phyloP scores from a whole-genome alignment of 108 stramenopile genomes.

The Chaetoceros muelleri region DNA sequence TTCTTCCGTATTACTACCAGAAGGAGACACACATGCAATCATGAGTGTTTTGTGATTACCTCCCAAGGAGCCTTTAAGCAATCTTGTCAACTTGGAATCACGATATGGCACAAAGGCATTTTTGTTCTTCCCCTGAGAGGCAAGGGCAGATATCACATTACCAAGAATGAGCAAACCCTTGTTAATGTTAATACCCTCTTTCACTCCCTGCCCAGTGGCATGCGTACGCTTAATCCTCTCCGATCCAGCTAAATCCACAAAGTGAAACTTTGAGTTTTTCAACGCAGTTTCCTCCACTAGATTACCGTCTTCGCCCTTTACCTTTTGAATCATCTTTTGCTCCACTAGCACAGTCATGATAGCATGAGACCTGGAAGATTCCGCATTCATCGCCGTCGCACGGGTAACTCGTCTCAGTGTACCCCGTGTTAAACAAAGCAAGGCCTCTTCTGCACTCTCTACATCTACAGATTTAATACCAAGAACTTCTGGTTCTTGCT shows the following conservation, averaged over 20 bases:
- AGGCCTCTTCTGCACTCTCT: conserved; percentile 67
- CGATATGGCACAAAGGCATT: conserved; percentile 89
- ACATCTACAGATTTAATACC: conserved; percentile 74
- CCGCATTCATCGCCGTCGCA: conserved; percentile 86
- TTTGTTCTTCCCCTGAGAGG: conserved; percentile 54
- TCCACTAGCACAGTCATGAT: conserved; percentile 80
- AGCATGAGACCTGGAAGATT: conserved; percentile 73
- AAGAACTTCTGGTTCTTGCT: conserved; percentile 69
- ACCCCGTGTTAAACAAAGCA: conserved; percentile 69
- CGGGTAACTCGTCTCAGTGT: conserved; percentile 80
- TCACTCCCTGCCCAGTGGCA: conserved; percentile 71
- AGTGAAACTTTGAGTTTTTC: conserved; percentile 54
- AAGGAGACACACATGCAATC: conserved; percentile 90
- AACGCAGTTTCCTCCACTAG: neutral
- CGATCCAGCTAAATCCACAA: conserved; percentile 89
- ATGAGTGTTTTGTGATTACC: conserved; percentile 98
- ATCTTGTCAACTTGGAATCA: conserved; percentile 89
- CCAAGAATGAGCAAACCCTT: conserved; percentile 91
- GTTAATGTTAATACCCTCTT: conserved; percentile 97
- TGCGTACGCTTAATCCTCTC: conserved; percentile 78
- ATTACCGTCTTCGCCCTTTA: conserved; percentile 9
- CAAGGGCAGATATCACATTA: conserved; percentile 94
- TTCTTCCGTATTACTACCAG: conserved; percentile 76
- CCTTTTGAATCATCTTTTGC: conserved; percentile 29
- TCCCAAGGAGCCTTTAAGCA: conserved; percentile 82